Conservation (phyloP, 2,329 filamentous ascomycete genomes). For the Apiospora marii region DNA sequence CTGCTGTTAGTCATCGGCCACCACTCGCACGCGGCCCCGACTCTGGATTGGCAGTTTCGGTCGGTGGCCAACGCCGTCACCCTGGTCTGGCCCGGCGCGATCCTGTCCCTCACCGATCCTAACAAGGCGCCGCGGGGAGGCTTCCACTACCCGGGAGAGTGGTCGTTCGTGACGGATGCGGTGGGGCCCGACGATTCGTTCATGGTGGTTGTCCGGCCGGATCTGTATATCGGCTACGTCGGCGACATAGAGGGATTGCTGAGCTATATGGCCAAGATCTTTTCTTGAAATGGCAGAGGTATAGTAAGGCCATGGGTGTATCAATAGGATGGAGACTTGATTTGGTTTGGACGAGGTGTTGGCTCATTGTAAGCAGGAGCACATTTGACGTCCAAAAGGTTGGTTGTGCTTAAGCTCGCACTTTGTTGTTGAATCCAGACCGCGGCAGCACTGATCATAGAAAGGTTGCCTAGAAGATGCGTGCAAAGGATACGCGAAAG, state of each 20-base stretch:
- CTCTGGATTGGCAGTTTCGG: neutral
- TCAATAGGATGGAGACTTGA: too few relatives aligned
- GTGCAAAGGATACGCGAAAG: neutral
- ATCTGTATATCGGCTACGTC: slow-evolving; percentile 52
- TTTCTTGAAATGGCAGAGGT: neutral
- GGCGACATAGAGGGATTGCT: slow-evolving; percentile 38
- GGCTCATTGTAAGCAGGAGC: too few relatives aligned
- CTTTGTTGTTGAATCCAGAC: too few relatives aligned
- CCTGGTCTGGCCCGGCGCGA: slow-evolving; percentile 7
- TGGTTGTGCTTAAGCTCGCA: too few relatives aligned
- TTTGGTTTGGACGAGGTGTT: too few relatives aligned
- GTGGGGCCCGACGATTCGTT: slow-evolving; percentile 38
- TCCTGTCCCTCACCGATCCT: too few relatives aligned
- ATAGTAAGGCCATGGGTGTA: too few relatives aligned
- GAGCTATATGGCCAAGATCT: slow-evolving; percentile 32
- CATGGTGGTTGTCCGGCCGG: slow-evolving; percentile 47
- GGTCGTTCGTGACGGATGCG: slow-evolving; percentile 42
- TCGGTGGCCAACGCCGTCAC: slow-evolving; percentile 28
- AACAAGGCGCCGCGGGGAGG: too few relatives aligned
- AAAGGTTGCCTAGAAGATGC: neutral
- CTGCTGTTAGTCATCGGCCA: slow-evolving; percentile 36
- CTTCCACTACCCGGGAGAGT: slow-evolving; percentile 4
- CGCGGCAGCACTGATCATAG: too few relatives aligned
- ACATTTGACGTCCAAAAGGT: too few relatives aligned
- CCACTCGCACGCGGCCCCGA: slow-evolving; percentile 7